Base-by-base conservation (phyloP, 805 yeast species). In the Saturnispora besseyi region DNA sequence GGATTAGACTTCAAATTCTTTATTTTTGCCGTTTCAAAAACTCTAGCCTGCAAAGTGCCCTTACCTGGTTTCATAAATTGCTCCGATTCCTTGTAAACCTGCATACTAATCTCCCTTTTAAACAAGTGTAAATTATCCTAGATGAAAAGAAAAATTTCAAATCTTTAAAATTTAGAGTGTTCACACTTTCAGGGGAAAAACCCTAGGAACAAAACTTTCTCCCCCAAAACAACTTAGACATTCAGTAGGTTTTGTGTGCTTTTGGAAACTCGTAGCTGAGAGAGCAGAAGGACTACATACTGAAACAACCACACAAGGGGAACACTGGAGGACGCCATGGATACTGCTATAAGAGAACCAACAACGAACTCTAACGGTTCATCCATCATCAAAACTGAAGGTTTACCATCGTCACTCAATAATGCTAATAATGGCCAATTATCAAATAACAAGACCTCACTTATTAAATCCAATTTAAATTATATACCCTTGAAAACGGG, bases 401-500 rank as follows among this genome's bases (percentile, higher is more conserved):
- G 21, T 18, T 5, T 36, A 18, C 18, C 22, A n/a, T 18, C 40
- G 18, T 22, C 40, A 15, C 26, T 36, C 3, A 36, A 36, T 26
- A 26, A 26, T 26, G 9, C 82, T 11, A 13, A 31, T 5, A 11
- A 13, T 11, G 13, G 2, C 13, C 34, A 13, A 31, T 21, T 12
- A 10, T 40, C 12, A 7, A 26, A 12, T 18, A 15, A 43, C 32
- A 31, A 8, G 10, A 24, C 7, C 9, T 85, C 89, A 4, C 70
- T 71, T 8, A 74, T 77, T 11, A 72, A 73, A 32, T 91, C 95
- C 2, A 81, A 82, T 53, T 70, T 87, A n/a, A 73, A 74, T 48
- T 86, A 86, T 62, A 74, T 77, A 24, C 87, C 86, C 2, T 68
- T 85, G 59, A 91, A 89, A 64, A 91, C 99, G 0, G 99, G 99